Base-by-base conservation (phyloP, 139 green algal genomes). In the Chlorella sp. region DNA sequence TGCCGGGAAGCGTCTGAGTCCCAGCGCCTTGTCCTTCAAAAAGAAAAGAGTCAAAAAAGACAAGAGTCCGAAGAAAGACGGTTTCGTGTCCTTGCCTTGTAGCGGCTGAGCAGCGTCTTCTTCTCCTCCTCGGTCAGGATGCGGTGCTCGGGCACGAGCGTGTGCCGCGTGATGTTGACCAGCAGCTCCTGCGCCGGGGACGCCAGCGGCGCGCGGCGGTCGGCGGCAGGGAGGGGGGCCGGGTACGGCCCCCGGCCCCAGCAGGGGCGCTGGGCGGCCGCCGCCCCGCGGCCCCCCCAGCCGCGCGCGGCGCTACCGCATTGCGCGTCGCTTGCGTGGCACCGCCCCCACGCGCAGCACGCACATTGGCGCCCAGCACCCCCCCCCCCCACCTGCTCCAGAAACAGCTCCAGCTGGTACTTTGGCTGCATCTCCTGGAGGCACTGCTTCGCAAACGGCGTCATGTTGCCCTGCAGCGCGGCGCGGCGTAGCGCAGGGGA, bases 161-260 rank as follows among this genome's bases (percentile, higher is more conserved):
- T 83, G 77, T 99, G 95, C 77, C 97, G 87, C 7, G 91, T 98
- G 77, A 99, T 98, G 87, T 99, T 98, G 51, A 99, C 91, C 55
- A 98, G 84, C 61, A 98, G 88, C 91, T 99, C 95, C 17, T 78
- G 69, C 83, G 97, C 94, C 43, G 91, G 85, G 69, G 97, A 96
- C 77, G 91, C 84, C 33, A 61, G 15, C 19, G 21, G 48, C 51
- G 5, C 51, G 29, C 51, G 31, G 29, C 29, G 56, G 1, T 14
- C 5, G 56, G 29, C 14, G 3, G 27, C 55, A 62, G 27, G 55
- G 6, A 33, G 56, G 56, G 8, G 8, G 29, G 56, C 8, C 36
- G 55, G 5, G 25, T 27, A 38, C 15, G 3, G 11, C 17, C 27
- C 3, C 15, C 55, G 25, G n/a, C n/a, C n/a, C n/a, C n/a, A n/a